Evolutionary conservation across 2,329 filamentous ascomycete species (phyloP).

Genomic region (Exophiala aquamarina): DNA sequence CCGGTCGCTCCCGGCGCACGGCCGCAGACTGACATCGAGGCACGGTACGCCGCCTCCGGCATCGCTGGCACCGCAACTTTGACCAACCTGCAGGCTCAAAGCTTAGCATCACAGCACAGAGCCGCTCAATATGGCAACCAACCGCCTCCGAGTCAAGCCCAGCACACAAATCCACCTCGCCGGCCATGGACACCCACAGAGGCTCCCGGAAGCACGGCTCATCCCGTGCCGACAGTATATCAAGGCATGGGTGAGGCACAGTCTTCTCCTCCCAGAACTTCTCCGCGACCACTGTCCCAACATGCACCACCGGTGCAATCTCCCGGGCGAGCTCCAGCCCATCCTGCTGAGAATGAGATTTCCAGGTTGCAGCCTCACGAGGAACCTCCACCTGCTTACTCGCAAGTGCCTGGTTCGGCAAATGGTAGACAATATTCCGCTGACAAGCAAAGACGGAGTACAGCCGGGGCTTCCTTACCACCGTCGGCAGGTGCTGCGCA

Average conservation of each 20-base stretch:
- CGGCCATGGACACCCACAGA: slow-evolving; percentile 97
- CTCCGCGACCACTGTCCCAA: slow-evolving; percentile 41
- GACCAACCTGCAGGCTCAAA: slow-evolving; percentile 76
- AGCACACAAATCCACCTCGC: slow-evolving; percentile 39
- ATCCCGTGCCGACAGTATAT: slow-evolving; percentile 88
- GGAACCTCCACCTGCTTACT: slow-evolving; percentile 85
- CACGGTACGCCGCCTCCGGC: slow-evolving; percentile 84
- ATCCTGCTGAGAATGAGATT: slow-evolving; percentile 82
- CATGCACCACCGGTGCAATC: slow-evolving; percentile 29
- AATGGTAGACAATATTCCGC: slow-evolving; percentile 65
- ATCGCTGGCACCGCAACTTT: slow-evolving; percentile 84
- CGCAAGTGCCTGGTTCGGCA: slow-evolving; percentile 61
- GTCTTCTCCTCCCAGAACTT: slow-evolving; percentile 41
- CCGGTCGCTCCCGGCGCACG: slow-evolving; percentile 3
- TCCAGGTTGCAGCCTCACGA: slow-evolving; percentile 71
- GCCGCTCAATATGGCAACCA: slow-evolving; percentile 70
- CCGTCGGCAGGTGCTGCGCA: slow-evolving; percentile 22
- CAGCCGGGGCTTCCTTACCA: slow-evolving; percentile 27
- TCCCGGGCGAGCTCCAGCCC: slow-evolving; percentile 50
- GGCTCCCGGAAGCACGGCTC: slow-evolving; percentile 77
- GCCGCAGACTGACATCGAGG: slow-evolving; percentile 82
- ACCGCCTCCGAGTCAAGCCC: slow-evolving; percentile 39
- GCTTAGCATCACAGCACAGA: slow-evolving; percentile 72
- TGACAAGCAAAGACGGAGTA: slow-evolving; percentile 67
- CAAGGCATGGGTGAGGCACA: slow-evolving; percentile 76